phyloP scores from a whole-genome alignment of 1,284 basidiomycete genomes.

The Athelia psychrophila region DNA sequence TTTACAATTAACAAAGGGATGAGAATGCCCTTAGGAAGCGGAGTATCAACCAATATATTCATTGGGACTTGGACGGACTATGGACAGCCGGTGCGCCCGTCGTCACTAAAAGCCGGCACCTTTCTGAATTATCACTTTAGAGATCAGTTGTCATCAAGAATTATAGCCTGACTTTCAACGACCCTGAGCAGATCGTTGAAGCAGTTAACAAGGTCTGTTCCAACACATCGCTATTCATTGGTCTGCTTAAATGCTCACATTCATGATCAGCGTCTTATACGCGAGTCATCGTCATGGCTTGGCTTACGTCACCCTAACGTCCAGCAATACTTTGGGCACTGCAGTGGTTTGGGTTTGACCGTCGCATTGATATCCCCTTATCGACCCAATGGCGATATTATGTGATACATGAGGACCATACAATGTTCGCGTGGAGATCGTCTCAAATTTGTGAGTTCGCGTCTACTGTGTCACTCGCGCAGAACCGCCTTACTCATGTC shows the following conservation, averaged over 20 bases:
- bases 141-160: not conserved
- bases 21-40: not conserved
- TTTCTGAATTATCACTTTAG: not conserved
- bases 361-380: constrained; percentile 16
- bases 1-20: not conserved
- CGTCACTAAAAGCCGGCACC: not conserved
- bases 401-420: constrained; percentile 13
- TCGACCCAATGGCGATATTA: constrained; percentile 13
- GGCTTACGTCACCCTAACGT: not conserved
- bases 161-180: not conserved
- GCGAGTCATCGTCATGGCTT: not conserved
- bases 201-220: not conserved
- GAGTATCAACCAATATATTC: not conserved
- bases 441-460: not conserved
- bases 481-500: not conserved
- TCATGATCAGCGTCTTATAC: not conserved
- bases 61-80: not conserved
- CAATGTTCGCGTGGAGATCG: constrained; percentile 12
- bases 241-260: not conserved
- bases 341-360: not conserved
- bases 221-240: not conserved
- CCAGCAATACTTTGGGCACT: not conserved
- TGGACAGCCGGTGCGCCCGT: not conserved
- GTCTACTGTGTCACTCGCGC: not conserved
- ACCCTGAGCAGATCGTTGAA: not conserved